Evolutionary conservation across 768 basidiomycete genomes (phyloP).

Genomic region (Boletus barrowsii): DNA sequence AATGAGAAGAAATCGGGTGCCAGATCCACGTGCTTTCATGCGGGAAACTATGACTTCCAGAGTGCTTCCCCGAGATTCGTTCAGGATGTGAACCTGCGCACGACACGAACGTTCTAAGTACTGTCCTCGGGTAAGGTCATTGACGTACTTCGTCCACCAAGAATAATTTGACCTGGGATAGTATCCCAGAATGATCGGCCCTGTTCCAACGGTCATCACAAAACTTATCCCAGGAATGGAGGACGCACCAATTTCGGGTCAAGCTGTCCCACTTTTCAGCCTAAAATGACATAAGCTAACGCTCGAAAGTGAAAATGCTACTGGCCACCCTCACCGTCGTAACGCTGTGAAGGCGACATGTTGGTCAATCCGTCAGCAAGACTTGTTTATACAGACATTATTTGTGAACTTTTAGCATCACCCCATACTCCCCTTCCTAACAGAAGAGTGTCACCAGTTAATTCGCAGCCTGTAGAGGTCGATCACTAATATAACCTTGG

Average conservation of each 20-base stretch:
- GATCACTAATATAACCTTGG: background rate
- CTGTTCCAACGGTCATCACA: conserved; percentile 31
- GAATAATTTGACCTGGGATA: conserved; percentile 73
- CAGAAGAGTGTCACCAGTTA: conserved; percentile 86
- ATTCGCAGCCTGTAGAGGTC: conserved; percentile 62
- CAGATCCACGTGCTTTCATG: conserved; percentile 74
- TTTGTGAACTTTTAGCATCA: conserved; percentile 68
- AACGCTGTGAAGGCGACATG: conserved; percentile 42
- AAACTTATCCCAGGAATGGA: background rate
- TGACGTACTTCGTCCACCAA: conserved; percentile 82
- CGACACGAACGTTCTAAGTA: background rate
- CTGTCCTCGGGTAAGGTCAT: background rate
- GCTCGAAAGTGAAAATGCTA: background rate
- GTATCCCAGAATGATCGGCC: conserved; percentile 60
- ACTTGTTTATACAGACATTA: conserved; percentile 59
- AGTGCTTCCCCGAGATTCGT: conserved; percentile 86
- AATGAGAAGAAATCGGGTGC: conserved; percentile 81
- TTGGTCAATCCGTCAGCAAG: background rate
- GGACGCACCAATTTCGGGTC: conserved; percentile 80
- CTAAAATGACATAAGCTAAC: conserved; percentile 34
- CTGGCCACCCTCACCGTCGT: conserved; percentile 58
- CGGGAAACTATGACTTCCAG: conserved; percentile 93
- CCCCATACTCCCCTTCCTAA: conserved; percentile 66
- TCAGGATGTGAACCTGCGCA: conserved; percentile 82
- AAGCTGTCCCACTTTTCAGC: conserved; percentile 97